Evolutionary conservation across 306 rosid species (phyloP).

Genomic region (Dalbergia cultrata): DNA sequence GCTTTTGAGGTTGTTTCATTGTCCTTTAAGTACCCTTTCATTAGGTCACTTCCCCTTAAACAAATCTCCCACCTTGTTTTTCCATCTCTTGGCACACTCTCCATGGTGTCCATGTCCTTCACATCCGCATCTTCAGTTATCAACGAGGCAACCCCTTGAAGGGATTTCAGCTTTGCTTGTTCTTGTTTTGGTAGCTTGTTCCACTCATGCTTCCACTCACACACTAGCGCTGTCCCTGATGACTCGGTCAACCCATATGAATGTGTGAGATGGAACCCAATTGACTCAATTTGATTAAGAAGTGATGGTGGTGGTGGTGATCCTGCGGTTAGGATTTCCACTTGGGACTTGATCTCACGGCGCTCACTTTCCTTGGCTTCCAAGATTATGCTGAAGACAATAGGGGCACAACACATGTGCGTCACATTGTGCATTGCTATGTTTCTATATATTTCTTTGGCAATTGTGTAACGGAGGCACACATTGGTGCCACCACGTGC

Average conservation of each 20-base stretch:
- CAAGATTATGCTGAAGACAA: slow-evolving; percentile 67
- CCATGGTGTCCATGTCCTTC: slow-evolving; percentile 61
- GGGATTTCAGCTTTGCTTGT: slow-evolving; percentile 61
- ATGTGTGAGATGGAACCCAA: slow-evolving; percentile 75
- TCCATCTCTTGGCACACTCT: slow-evolving; percentile 64
- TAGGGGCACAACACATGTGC: slow-evolving; percentile 82
- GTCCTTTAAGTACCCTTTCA: slow-evolving; percentile 77
- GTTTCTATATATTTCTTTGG: slow-evolving; percentile 55
- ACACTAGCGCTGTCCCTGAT: slow-evolving; percentile 67
- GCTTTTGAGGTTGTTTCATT: slow-evolving; percentile 52
- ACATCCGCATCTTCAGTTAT: slow-evolving; percentile 71
- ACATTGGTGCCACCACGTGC: slow-evolving; percentile 82
- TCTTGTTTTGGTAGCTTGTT: slow-evolving; percentile 45
- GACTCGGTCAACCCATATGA: slow-evolving; percentile 80
- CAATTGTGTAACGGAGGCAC: slow-evolving; percentile 62
- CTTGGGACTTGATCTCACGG: slow-evolving; percentile 16
- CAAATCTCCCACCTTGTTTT: slow-evolving; percentile 73
- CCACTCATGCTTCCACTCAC: slow-evolving; percentile 81
- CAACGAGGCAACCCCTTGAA: slow-evolving; percentile 67
- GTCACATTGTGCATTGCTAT: slow-evolving; percentile 61
- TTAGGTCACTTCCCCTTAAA: slow-evolving; percentile 64
- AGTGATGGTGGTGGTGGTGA: slow-evolving; percentile 73
- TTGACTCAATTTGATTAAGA: slow-evolving; percentile 55
- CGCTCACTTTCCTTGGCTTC: slow-evolving; percentile 53
- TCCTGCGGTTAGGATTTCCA: slow-evolving; percentile 48